A percentile compares a stretch with the other conserved stretches of the same genome.
These are phyloP conservation scores for Nyctanthes arbortristis DNA, from an alignment of 257 asterid genomes.

Conservation along the genomic window DNA sequence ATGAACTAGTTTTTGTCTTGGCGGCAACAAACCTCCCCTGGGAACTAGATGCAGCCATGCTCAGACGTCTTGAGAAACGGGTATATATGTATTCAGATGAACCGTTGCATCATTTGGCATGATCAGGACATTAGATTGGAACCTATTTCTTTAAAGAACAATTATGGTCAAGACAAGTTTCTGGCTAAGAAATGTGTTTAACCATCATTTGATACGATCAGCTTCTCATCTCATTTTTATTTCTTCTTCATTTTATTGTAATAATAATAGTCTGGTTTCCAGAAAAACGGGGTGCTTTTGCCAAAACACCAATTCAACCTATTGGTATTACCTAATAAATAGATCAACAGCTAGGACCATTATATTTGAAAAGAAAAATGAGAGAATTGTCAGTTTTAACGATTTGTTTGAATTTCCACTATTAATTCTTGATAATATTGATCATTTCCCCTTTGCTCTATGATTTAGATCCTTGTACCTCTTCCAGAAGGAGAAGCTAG, in stretches of 20 bases:
- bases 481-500: conserved; percentile 97
- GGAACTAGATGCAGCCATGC: conserved; percentile 99
- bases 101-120: conserved; percentile 7
- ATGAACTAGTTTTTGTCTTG: conserved; percentile 95
- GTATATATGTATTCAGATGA: conserved; percentile 38
- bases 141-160: neutral
- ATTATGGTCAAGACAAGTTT: neutral
- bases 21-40: conserved; percentile 99
- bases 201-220: neutral
- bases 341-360: conserved; percentile 1
- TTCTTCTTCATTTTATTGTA: neutral
- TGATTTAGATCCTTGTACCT: conserved; percentile 97
- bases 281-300: neutral
- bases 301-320: neutral
- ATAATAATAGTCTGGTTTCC: neutral
- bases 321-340: neutral
- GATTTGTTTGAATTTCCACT: neutral
- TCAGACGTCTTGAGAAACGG: conserved; percentile 98
- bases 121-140: neutral
- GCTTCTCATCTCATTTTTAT: neutral
- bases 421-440: neutral
- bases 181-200: neutral
- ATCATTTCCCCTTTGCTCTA: no score
- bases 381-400: neutral
- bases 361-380: neutral